phyloP scores from a whole-genome alignment of 75 land plant genomes.

The Sequoiadendron giganteum region DNA sequence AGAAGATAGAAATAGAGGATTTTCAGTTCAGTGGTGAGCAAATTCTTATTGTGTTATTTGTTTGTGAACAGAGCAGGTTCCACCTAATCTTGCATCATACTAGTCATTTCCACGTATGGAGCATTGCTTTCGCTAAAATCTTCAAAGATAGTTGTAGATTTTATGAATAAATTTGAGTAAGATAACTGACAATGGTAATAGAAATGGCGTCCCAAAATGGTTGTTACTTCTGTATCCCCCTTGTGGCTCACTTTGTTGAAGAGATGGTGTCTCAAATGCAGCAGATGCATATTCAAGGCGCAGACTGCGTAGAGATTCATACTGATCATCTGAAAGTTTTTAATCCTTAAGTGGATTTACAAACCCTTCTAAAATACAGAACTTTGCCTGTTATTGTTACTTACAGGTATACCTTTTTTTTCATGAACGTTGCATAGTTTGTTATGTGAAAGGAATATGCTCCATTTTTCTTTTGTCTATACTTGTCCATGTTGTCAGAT shows the following conservation, averaged over 20 bases:
- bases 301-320: constrained; percentile 60
- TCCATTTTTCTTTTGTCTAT: no score
- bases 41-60: background rate
- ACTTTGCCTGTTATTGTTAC: constrained; percentile 53
- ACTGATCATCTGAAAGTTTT: constrained; percentile 48
- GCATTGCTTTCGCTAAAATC: background rate
- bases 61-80: background rate
- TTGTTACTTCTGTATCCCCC: constrained; percentile 45
- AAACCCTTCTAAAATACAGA: constrained; percentile 31
- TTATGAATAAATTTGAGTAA: background rate
- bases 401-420: constrained; percentile 31
- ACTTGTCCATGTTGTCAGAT: no score
- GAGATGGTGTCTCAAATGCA: constrained; percentile 50
- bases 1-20: background rate
- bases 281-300: constrained; percentile 43
- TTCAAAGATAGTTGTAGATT: background rate
- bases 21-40: background rate
- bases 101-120: background rate
- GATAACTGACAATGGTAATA: background rate
- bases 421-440: background rate
- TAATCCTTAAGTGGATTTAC: constrained; percentile 39
- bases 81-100: background rate
- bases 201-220: background rate
- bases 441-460: no score
- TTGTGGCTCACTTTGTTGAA: constrained; percentile 49